phyloP scores from a whole-genome alignment of 2,329 filamentous ascomycete species.

The Erysiphe pulchra region DNA sequence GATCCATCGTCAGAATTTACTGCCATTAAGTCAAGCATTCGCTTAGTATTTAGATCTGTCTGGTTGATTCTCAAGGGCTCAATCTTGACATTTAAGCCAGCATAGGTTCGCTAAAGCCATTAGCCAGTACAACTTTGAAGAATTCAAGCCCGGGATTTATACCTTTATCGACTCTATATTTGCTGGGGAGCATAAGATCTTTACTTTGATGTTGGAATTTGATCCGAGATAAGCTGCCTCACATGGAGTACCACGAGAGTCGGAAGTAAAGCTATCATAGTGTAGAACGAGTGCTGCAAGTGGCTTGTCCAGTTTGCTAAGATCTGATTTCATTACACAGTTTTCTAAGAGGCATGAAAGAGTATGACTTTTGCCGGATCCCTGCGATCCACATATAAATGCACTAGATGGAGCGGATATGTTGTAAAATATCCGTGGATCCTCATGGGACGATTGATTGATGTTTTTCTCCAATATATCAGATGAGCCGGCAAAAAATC shows the following conservation, averaged over 20 bases:
- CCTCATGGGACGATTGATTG: not conserved
- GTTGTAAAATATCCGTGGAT: conserved; percentile 21
- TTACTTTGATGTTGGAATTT: conserved; percentile 2
- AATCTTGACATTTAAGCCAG: conserved; percentile 2
- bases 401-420: conserved; percentile 27
- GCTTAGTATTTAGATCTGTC: conserved; percentile 4
- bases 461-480: conserved; percentile 1
- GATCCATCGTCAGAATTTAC: conserved; percentile 2
- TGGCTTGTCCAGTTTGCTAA: conserved; percentile 20
- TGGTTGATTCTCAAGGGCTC: conserved; percentile 3
- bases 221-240: conserved; percentile 29
- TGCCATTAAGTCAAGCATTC: conserved; percentile 6
- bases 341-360: conserved; percentile 25
- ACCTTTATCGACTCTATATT: conserved; percentile 1
- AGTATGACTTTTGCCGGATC: conserved; percentile 34
- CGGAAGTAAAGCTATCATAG: conserved; percentile 22
- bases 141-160: not conserved
- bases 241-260: conserved; percentile 14
- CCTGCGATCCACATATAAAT: conserved; percentile 37
- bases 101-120: not conserved
- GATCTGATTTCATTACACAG: conserved; percentile 14
- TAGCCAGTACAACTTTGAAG: not conserved
- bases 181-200: conserved; percentile 4
- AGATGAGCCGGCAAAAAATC: conserved; percentile 6
- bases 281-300: conserved; percentile 28